These are phyloP conservation scores for Cordyceps fumosorosea DNA, from an alignment of 2,329 filamentous ascomycete species.

Conservation along the genomic window DNA sequence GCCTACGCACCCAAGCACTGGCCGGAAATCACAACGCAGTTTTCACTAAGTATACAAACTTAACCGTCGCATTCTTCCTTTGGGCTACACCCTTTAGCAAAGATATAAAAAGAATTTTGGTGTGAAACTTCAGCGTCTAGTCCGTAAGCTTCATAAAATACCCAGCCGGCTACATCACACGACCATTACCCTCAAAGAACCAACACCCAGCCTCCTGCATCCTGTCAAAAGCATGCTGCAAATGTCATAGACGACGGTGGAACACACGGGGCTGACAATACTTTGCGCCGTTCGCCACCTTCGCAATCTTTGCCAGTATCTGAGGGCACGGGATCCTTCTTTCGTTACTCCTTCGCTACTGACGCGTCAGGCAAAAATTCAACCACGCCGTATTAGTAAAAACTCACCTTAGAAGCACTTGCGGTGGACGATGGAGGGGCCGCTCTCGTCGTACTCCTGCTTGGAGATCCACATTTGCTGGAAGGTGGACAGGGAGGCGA, in stretches of 20 bases:
- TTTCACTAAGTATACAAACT: conserved; percentile 16
- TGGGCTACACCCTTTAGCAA: conserved; percentile 32
- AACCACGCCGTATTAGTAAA: neutral
- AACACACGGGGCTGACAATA: conserved; percentile 39
- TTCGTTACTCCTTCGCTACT: conserved; percentile 25
- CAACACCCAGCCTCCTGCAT: conserved; percentile 41
- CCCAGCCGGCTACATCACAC: conserved; percentile 45
- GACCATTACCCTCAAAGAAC: conserved; percentile 41
- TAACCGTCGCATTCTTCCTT: conserved; percentile 21
- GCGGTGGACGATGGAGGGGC: conserved; percentile 98
- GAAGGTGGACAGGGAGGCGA: conserved; percentile 99
- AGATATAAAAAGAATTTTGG: conserved; percentile 39
- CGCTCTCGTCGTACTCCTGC: conserved; percentile 99
- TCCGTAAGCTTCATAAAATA: conserved; percentile 39
- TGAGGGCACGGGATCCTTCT: conserved; percentile 28
- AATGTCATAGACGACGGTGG: conserved; percentile 47
- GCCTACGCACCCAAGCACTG: neutral
- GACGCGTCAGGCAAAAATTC: neutral
- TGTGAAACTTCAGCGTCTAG: conserved; percentile 50
- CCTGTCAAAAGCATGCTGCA: conserved; percentile 52
- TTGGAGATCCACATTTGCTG: conserved; percentile 99
- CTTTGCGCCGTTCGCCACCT: conserved; percentile 38
- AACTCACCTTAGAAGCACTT: conserved; percentile 96
- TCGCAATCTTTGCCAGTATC: conserved; percentile 37
- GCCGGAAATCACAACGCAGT: conserved; percentile 20